These are phyloP conservation scores for Tolypocladium inflatum DNA, from an alignment of 2,329 filamentous ascomycete species.

Conservation along the genomic window DNA sequence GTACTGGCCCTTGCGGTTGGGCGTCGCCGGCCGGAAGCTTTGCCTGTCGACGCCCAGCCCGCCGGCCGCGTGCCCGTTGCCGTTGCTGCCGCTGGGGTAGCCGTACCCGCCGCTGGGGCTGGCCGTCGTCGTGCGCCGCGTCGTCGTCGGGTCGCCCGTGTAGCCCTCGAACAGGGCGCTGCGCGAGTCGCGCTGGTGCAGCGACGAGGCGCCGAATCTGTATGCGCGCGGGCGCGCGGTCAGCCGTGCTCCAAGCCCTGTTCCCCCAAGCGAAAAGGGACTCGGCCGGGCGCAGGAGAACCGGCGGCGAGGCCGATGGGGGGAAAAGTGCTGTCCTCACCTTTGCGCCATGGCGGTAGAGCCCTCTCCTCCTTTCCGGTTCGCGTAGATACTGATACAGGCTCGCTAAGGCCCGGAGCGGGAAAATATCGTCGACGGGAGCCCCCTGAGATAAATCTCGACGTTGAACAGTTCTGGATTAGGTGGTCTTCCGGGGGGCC, in stretches of 20 bases:
- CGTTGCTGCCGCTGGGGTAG: slow-evolving; percentile 10
- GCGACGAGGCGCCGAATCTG: slow-evolving; percentile 58
- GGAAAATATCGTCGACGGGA: background rate
- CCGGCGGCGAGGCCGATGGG: background rate
- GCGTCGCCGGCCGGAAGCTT: slow-evolving; percentile 58
- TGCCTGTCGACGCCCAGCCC: slow-evolving; percentile 11
- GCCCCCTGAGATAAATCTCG: background rate
- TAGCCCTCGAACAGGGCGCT: slow-evolving; percentile 71
- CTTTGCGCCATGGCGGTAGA: slow-evolving; percentile 22
- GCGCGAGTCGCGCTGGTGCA: slow-evolving; percentile 65
- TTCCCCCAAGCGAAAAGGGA: background rate
- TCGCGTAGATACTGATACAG: background rate
- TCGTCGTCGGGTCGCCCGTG: slow-evolving; percentile 30
- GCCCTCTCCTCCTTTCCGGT: background rate
- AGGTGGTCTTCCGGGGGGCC: slow-evolving; percentile 6
- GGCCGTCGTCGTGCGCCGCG: slow-evolving; percentile 11
- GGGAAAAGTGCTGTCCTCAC: slow-evolving; percentile 9
- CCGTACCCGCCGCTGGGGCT: slow-evolving; percentile 21
- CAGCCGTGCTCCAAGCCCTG: background rate
- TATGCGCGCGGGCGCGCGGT: background rate
- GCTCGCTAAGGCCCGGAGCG: background rate
- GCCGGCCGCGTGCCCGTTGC: slow-evolving; percentile 38
- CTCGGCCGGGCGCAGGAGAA: background rate
- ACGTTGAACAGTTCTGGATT: slow-evolving; percentile 3
- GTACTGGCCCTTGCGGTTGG: slow-evolving; percentile 78